A percentile compares a stretch with the other conserved stretches of the same genome.
phyloP scores from a whole-genome alignment of 1,284 basidiomycete species.

The Ustilago curta region DNA sequence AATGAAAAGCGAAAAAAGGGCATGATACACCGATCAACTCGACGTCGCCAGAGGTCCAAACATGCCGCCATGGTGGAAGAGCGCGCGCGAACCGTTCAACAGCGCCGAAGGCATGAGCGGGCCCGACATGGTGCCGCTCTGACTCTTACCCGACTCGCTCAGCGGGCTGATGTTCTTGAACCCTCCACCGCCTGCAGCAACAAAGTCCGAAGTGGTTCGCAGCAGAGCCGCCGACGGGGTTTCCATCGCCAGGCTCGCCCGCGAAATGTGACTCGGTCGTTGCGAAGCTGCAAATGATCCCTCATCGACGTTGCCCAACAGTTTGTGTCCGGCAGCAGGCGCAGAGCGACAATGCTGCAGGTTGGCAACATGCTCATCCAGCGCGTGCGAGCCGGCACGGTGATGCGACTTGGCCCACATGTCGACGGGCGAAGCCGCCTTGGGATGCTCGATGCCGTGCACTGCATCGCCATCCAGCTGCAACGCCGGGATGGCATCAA shows the following conservation, averaged over 20 bases:
- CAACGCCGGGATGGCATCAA: conserved; percentile 48
- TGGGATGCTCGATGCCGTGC: conserved; percentile 5
- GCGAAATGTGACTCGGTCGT: conserved; percentile 21
- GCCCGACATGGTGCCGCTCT: conserved; percentile 41
- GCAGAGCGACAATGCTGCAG: conserved; percentile 57
- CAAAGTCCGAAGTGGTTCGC: conserved; percentile 35
- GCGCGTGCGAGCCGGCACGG: conserved; percentile 23
- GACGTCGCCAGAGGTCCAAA: conserved; percentile 45
- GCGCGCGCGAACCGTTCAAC: conserved; percentile 35
- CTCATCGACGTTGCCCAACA: neutral
- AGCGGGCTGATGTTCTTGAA: conserved; percentile 34
- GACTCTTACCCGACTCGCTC: conserved; percentile 40
- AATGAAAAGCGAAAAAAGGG: neutral
- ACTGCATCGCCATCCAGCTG: conserved; percentile 27
- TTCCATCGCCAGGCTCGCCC: conserved; percentile 36
- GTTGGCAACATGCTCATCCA: conserved; percentile 18
- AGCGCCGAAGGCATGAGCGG: conserved; percentile 49
- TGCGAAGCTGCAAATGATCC: conserved; percentile 7
- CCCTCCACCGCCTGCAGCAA: conserved; percentile 10
- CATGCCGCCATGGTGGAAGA: conserved; percentile 40
- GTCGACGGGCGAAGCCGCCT: conserved; percentile 27
- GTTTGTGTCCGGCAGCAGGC: conserved; percentile 34
- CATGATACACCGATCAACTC: conserved; percentile 14
- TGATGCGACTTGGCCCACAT: conserved; percentile 41
- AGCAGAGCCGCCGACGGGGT: conserved; percentile 25